Percentiles rank a stretch among this genome's conserved stretches.
Conservation (phyloP, 1,139 yeast species). For the Candida sanyaensis region DNA sequence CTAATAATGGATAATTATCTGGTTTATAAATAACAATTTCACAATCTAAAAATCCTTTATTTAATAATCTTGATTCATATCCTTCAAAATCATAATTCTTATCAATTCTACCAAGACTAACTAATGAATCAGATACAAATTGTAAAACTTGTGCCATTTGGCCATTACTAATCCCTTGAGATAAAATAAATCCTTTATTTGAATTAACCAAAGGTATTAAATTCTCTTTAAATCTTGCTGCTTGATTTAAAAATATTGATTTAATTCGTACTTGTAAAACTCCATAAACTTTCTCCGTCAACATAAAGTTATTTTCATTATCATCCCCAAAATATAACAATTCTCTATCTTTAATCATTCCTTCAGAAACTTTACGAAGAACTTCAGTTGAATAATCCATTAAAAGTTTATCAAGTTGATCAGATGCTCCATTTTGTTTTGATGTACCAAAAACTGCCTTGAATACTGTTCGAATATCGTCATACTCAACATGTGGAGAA, state of each 20-base stretch:
- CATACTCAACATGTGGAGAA: conserved; percentile 23
- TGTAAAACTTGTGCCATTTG: conserved; percentile 57
- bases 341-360: conserved; percentile 55
- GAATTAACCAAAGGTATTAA: conserved; percentile 38
- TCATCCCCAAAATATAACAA: conserved; percentile 51
- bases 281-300: conserved; percentile 58
- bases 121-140: conserved; percentile 35
- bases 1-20: background rate
- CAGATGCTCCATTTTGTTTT: conserved; percentile 45
- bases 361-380: conserved; percentile 52
- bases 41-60: conserved; percentile 60
- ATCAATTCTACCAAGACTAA: conserved; percentile 55
- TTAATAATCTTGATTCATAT: conserved; percentile 64
- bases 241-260: conserved; percentile 42
- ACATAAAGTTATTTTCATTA: conserved; percentile 48
- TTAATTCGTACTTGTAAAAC: conserved; percentile 43
- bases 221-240: conserved; percentile 43
- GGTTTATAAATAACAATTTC: conserved; percentile 47
- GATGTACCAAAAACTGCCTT: conserved; percentile 67
- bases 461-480: conserved; percentile 38
- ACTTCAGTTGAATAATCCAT: conserved; percentile 41
- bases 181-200: conserved; percentile 55
- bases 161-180: conserved; percentile 60
- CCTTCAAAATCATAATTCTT: conserved; percentile 50
- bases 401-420: conserved; percentile 44